A percentile compares a stretch with the other conserved stretches of the same genome.
Evolutionary conservation across 2,329 filamentous ascomycete genomes (phyloP).

Genomic region (Emmonsia crescens): DNA sequence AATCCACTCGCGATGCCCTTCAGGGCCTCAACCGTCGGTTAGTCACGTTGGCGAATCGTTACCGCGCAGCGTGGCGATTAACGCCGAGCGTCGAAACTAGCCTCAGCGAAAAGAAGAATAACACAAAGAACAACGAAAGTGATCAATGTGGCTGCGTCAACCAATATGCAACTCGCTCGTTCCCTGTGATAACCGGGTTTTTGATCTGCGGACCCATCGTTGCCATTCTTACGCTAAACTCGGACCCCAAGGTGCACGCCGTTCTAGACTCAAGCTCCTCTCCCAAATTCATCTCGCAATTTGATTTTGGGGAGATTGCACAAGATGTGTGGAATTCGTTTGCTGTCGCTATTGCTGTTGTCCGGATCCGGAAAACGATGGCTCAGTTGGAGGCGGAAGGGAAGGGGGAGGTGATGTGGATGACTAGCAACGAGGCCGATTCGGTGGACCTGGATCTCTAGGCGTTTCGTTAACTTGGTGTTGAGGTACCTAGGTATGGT

Average conservation of each 20-base stretch:
- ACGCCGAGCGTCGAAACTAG: constrained; percentile 6
- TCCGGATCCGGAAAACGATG: constrained; percentile 44
- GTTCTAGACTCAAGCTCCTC: constrained; percentile 12
- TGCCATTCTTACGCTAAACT: constrained; percentile 42
- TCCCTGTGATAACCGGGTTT: constrained; percentile 45
- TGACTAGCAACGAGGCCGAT: neutral
- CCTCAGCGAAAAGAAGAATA: neutral
- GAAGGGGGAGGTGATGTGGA: constrained; percentile 12
- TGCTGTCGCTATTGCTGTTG: constrained; percentile 45
- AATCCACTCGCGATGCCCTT: constrained; percentile 32
- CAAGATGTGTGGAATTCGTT: constrained; percentile 53
- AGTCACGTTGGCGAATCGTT: constrained; percentile 32
- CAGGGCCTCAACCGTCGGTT: constrained; percentile 35
- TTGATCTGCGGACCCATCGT: constrained; percentile 44
- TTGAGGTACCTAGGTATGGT: neutral
- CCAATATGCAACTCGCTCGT: constrained; percentile 13
- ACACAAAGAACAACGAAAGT: neutral
- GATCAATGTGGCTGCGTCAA: constrained; percentile 6
- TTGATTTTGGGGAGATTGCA: constrained; percentile 42
- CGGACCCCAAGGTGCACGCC: constrained; percentile 23
- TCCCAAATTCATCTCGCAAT: constrained; percentile 37
- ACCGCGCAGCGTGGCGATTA: constrained; percentile 24
- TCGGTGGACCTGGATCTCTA: neutral
- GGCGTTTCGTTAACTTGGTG: neutral
- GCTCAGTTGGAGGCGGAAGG: constrained; percentile 31